Percentiles rank a stretch among this genome's conserved stretches.
Conservation (phyloP, 176 grass and related monocot species). For the Tillandsia fasciculata region DNA sequence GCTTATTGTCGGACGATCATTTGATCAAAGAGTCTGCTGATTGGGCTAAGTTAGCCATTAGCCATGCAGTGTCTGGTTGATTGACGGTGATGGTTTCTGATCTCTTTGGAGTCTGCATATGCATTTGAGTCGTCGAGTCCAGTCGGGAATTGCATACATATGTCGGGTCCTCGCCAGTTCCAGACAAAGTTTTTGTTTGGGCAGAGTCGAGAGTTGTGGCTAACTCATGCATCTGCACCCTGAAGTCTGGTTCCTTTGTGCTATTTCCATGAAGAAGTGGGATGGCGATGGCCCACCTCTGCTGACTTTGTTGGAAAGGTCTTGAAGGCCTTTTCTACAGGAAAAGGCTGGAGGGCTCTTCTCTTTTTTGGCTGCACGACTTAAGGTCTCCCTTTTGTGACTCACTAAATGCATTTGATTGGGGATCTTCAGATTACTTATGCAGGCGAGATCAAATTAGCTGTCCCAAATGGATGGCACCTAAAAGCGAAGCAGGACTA, state of each 20-base stretch:
- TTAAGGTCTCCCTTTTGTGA: background rate
- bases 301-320: background rate
- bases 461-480: background rate
- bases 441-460: background rate
- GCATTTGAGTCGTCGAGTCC: background rate
- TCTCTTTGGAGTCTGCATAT: slow-evolving; percentile 5
- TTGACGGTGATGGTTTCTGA: background rate
- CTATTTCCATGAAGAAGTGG: background rate
- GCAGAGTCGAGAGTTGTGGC: slow-evolving; percentile 33
- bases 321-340: background rate
- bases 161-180: slow-evolving; percentile 1
- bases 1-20: slow-evolving; percentile 74
- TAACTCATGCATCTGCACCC: slow-evolving; percentile 62
- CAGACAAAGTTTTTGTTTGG: background rate
- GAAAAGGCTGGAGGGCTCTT: background rate
- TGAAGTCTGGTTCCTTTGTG: background rate
- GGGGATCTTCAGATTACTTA: background rate
- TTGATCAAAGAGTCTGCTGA: slow-evolving; percentile 79
- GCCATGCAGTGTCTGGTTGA: slow-evolving; percentile 75
- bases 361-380: background rate
- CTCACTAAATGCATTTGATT: background rate
- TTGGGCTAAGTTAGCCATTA: slow-evolving; percentile 78
- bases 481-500: background rate
- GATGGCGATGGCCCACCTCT: background rate
- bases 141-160: background rate